Conservation (phyloP, 2,329 filamentous ascomycete species). For the Aspergillus tanneri region DNA sequence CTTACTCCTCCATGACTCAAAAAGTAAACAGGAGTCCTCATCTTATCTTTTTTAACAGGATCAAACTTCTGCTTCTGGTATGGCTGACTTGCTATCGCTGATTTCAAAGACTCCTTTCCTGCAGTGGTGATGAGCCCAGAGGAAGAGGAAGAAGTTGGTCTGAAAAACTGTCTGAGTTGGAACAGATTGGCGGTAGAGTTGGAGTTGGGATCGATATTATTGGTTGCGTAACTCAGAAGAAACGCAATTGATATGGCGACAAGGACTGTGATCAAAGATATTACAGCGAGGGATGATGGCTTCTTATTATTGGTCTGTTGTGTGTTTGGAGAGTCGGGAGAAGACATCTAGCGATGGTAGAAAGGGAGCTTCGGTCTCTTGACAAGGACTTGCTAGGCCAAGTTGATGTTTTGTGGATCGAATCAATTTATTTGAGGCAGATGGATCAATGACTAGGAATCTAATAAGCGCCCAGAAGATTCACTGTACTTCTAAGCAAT, state of each 20-base stretch:
- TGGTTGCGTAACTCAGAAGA: conserved; percentile 15
- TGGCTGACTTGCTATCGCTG: not conserved
- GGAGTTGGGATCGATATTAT: conserved; percentile 7
- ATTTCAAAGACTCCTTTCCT: not conserved
- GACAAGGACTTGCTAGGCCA: too few species aligned
- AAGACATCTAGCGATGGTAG: conserved; percentile 26
- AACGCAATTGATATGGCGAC: conserved; percentile 23
- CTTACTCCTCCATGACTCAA: conserved; percentile 50
- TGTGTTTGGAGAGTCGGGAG: conserved; percentile 10
- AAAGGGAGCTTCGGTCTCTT: not conserved
- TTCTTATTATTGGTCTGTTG: conserved; percentile 5
- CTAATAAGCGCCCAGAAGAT: not conserved
- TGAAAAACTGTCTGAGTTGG: conserved; percentile 25
- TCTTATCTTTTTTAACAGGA: conserved; percentile 14
- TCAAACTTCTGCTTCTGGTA: not conserved
- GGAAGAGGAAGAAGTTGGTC: conserved; percentile 9
- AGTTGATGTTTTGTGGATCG: too few species aligned
- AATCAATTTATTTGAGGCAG: too few species aligned
- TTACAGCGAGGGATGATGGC: conserved; percentile 12
- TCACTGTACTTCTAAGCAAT: conserved; percentile 1
- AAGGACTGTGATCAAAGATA: conserved; percentile 21
- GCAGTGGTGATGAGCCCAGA: conserved; percentile 3
- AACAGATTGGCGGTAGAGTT: conserved; percentile 34
- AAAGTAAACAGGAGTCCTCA: conserved; percentile 54
- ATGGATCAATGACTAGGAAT: not conserved